Percentiles rank a stretch among this genome's conserved stretches.
phyloP scores from a whole-genome alignment of 805 yeast genomes.

The Candida boidinii region DNA sequence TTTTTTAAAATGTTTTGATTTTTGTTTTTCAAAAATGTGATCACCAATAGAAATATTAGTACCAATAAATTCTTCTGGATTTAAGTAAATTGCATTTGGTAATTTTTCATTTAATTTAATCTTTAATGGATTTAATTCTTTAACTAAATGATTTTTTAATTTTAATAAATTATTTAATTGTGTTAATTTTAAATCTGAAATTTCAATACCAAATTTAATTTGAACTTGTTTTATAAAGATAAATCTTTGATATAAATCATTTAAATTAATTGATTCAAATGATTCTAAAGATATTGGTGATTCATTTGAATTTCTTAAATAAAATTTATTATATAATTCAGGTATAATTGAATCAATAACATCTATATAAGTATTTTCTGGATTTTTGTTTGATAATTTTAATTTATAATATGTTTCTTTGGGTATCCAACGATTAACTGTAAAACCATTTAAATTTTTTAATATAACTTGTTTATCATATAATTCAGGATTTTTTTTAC shows the following conservation, averaged over 20 bases:
- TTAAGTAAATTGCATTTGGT: slow-evolving; percentile 67
- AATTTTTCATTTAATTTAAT: slow-evolving; percentile 47
- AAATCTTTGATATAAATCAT: slow-evolving; percentile 43
- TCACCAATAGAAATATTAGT: slow-evolving; percentile 48
- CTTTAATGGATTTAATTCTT: slow-evolving; percentile 30
- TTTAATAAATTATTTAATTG: slow-evolving; percentile 29
- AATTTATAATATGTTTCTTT: slow-evolving; percentile 9
- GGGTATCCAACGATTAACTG: slow-evolving; percentile 24
- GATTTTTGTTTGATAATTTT: not conserved
- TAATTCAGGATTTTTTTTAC: slow-evolving; percentile 19
- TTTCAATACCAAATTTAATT: slow-evolving; percentile 36
- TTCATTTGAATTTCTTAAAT: not conserved
- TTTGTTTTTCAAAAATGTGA: slow-evolving; percentile 37
- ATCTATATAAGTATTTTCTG: slow-evolving; percentile 4
- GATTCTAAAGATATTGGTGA: slow-evolving; percentile 4
- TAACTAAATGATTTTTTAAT: slow-evolving; percentile 29
- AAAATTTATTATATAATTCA: slow-evolving; percentile 5
- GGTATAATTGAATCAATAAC: slow-evolving; percentile 10
- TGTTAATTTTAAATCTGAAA: slow-evolving; percentile 44
- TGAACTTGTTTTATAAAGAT: slow-evolving; percentile 39
- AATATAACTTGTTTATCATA: slow-evolving; percentile 13
- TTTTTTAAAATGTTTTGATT: slow-evolving; percentile 34
- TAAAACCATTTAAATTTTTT: slow-evolving; percentile 20
- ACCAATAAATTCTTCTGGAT: slow-evolving; percentile 45
- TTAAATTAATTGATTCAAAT: slow-evolving; percentile 11